Evolutionary conservation across 805 yeast genomes (phyloP).

Genomic region (Zygotorulaspora chibaensis): DNA sequence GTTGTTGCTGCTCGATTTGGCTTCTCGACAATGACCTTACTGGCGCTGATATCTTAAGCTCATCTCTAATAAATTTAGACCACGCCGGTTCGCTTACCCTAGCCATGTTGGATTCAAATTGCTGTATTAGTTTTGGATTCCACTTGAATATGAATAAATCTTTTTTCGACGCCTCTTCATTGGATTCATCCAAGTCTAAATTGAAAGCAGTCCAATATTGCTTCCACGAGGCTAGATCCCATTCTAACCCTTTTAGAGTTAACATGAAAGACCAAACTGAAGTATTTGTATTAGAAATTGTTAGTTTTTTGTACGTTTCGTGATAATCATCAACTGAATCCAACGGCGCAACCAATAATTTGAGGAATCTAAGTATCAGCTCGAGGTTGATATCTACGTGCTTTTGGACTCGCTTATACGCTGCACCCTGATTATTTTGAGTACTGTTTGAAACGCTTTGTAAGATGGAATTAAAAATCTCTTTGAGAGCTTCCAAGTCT

Average conservation of each 20-base stretch:
- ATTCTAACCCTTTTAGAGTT: slow-evolving; percentile 28
- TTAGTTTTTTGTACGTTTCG: slow-evolving; percentile 33
- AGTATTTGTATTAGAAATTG: slow-evolving; percentile 24
- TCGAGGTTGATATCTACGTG: slow-evolving; percentile 26
- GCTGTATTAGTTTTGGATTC: slow-evolving; percentile 15
- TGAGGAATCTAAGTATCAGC: slow-evolving; percentile 20
- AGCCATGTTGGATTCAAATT: slow-evolving; percentile 23
- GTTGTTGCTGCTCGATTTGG: slow-evolving; percentile 11
- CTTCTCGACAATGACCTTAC: slow-evolving; percentile 10
- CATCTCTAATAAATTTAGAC: slow-evolving; percentile 27
- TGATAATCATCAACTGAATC: slow-evolving; percentile 45
- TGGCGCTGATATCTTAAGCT: slow-evolving; percentile 20
- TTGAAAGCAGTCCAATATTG: slow-evolving; percentile 24
- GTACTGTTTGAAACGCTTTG: slow-evolving; percentile 19
- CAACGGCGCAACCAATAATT: slow-evolving; percentile 30
- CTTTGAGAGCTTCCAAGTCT: slow-evolving; percentile 65
- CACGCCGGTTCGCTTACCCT: slow-evolving; percentile 29
- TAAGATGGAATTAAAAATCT: slow-evolving; percentile 37
- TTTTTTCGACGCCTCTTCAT: slow-evolving; percentile 4
- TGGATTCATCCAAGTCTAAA: slow-evolving; percentile 10
- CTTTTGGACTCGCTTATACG: slow-evolving; percentile 26
- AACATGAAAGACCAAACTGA: slow-evolving; percentile 32
- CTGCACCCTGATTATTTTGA: slow-evolving; percentile 16
- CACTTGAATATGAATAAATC: slow-evolving; percentile 22
- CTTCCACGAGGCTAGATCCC: slow-evolving; percentile 34